These are phyloP conservation scores for Ceriops tagal DNA, from an alignment of 345 rosid species.

Conservation along the genomic window DNA sequence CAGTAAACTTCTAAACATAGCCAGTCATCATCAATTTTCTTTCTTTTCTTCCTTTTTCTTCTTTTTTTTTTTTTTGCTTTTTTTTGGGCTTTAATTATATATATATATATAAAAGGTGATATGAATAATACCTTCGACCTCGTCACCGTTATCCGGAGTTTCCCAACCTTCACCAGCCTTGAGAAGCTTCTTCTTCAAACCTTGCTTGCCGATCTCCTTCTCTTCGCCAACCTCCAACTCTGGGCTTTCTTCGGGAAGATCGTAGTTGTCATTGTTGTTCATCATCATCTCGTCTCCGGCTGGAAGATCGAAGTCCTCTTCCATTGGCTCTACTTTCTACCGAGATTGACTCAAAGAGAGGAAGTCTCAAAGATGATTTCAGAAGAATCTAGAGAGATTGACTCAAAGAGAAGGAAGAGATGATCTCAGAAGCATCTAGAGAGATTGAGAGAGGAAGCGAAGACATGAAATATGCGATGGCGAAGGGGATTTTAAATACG, in stretches of 20 bases:
- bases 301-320: slow-evolving; percentile 22
- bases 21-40: too few species aligned
- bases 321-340: background rate
- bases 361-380: background rate
- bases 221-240: slow-evolving; percentile 17
- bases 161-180: slow-evolving; percentile 72
- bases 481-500: too few species aligned
- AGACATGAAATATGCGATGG: too few species aligned
- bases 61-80: too few species aligned
- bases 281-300: slow-evolving; percentile 19
- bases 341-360: background rate
- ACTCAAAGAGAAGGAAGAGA: background rate
- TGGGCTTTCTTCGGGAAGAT: background rate
- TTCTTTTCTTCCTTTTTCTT: too few species aligned
- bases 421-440: background rate
- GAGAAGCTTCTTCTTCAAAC: slow-evolving; percentile 80
- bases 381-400: background rate
- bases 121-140: slow-evolving; percentile 61
- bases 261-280: slow-evolving; percentile 10
- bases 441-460: too few species aligned
- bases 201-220: slow-evolving; percentile 73
- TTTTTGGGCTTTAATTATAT: background rate
- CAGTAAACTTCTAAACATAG: too few species aligned
- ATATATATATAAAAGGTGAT: background rate
- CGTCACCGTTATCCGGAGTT: slow-evolving; percentile 70